Evolutionary conservation across 176 grass and related monocot genomes (phyloP).

Genomic region (Tillandsia leiboldiana): DNA sequence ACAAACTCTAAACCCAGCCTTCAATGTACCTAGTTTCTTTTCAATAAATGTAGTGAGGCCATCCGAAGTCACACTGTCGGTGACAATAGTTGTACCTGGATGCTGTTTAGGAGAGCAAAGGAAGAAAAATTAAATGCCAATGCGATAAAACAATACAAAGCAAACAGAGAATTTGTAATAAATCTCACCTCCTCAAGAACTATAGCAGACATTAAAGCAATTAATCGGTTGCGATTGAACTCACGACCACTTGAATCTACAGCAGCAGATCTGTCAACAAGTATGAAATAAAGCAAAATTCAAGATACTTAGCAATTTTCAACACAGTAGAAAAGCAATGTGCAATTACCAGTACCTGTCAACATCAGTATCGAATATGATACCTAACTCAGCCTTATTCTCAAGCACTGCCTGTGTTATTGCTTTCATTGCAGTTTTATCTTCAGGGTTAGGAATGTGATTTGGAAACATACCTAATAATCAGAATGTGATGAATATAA

Average conservation of each 20-base stretch:
- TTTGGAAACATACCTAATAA: constrained; percentile 86
- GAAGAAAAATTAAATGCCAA: constrained; percentile 6
- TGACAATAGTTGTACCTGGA: constrained; percentile 83
- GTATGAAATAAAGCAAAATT: not conserved
- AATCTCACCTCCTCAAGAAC: constrained; percentile 83
- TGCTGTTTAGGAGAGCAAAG: constrained; percentile 45
- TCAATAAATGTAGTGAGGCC: constrained; percentile 89
- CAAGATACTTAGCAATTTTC: not conserved
- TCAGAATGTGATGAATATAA: constrained; percentile 13
- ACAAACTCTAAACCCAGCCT: constrained; percentile 13
- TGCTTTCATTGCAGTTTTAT: constrained; percentile 83
- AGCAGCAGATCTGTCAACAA: constrained; percentile 74
- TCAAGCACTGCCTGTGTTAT: constrained; percentile 85
- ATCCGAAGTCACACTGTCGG: constrained; percentile 96
- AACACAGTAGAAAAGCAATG: constrained; percentile 4
- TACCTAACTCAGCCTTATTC: constrained; percentile 90
- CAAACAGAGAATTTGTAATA: not conserved
- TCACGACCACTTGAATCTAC: constrained; percentile 77
- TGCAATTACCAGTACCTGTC: constrained; percentile 47
- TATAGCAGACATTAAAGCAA: constrained; percentile 95
- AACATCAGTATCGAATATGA: constrained; percentile 99
- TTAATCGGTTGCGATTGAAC: constrained; percentile 72
- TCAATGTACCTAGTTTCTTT: constrained; percentile 73
- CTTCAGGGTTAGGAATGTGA: constrained; percentile 95
- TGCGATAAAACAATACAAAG: not conserved